Base-by-base conservation (phyloP, 179 eudicot species). In the Carnegiea gigantea region DNA sequence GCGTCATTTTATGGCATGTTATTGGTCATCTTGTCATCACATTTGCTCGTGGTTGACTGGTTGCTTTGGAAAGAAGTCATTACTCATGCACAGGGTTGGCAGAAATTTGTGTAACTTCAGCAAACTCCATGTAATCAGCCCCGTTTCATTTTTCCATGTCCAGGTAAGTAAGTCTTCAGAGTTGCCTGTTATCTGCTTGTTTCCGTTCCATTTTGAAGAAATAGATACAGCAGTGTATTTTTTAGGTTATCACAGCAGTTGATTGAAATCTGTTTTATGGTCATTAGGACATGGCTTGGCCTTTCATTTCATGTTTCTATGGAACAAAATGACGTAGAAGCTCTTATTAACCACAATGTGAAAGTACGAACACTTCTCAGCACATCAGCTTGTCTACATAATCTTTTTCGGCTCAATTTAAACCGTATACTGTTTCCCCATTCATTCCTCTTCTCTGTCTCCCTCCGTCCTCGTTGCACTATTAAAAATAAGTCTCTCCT, bases 1-100 rank as follows among this genome's bases (percentile, higher is more conserved):
- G 86, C 81, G 77, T 89, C 86, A 81, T 72, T 81, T 54, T 33
- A 92, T 92, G 95, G 91, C 91, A 74, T 86, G 89, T 89, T 84
- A 40, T 84, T 54, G 77, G 48, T 75, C 86, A n/a, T 84, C 93
- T 44, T 80, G 83, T 86, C 87, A 79, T 83, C 85, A 79, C 51
- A 33, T 86, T 75, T 83, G 80, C 84, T 80, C 83, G 74, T 70
- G 87, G 68, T 82, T 84, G 79, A 81, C 84, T 77, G 85, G 81
- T 36, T 85, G 78, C 79, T 77, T 79, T 28, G 82, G 83, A 57
- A 89, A 80, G 74, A 86, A 78, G 57, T 81, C 82, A 24, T 46
- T 82, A 46, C 84, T 81, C 59, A 82, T 67, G 81, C 74, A 85
- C 53, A 83, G 87, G 75, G 24, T 79, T 65, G 78, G 76, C 36